Conservation (phyloP, 148 eudicot genomes). For the Rhododendron kiyosumense region DNA sequence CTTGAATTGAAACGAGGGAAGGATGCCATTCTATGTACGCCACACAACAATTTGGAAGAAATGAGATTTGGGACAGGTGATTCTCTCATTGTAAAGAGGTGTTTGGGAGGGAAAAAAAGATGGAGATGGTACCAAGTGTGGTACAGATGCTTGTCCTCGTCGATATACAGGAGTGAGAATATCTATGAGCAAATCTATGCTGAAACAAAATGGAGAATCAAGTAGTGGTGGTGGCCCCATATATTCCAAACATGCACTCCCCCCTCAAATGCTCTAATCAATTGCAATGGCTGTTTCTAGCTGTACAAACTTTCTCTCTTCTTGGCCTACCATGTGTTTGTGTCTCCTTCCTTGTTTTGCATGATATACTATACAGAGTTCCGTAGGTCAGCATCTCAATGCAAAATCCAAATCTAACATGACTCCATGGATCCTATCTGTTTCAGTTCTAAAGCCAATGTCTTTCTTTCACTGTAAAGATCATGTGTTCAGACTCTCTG, state of each 20-base stretch:
- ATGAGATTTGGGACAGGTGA: background rate
- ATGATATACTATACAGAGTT: background rate
- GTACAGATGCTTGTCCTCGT: background rate
- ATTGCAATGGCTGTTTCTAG: slow-evolving; percentile 11
- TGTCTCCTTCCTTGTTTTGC: background rate
- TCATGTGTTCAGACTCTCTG: background rate
- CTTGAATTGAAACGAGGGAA: background rate
- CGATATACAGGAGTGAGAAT: background rate
- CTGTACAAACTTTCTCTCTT: background rate
- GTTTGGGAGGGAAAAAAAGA: background rate
- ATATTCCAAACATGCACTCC: background rate
- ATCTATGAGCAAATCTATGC: background rate
- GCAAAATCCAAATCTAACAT: background rate
- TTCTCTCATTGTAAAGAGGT: background rate
- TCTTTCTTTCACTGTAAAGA: background rate
- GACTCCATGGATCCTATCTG: background rate
- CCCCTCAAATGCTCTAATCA: background rate
- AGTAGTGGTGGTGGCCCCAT: background rate
- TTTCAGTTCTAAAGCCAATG: background rate
- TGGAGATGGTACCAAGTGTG: background rate
- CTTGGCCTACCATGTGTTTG: background rate
- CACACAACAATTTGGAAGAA: background rate
- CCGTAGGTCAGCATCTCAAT: background rate
- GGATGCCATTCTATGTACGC: too few relatives aligned
- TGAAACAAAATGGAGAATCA: background rate